phyloP scores from a whole-genome alignment of 495 filamentous ascomycete species.

The Xylaria bambusicola region DNA sequence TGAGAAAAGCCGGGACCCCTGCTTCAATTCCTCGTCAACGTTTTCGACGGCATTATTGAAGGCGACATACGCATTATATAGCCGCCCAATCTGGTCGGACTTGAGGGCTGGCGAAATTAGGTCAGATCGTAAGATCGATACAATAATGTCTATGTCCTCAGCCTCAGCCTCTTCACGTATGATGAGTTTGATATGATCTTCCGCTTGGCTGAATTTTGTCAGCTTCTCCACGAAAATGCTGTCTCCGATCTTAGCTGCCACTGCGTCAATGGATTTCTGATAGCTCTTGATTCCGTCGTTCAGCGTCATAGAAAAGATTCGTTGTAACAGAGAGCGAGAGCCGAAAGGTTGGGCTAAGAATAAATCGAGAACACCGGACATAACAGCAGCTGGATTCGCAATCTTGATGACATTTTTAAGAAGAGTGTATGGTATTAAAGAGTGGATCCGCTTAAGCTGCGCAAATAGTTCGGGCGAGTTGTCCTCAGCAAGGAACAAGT shows the following conservation, averaged over 20 bases:
- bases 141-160: conserved; percentile 79
- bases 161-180: conserved; percentile 69
- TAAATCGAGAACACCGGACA: conserved; percentile 88
- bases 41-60: conserved; percentile 95
- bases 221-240: conserved; percentile 78
- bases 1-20: conserved; percentile 87
- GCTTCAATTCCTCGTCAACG: conserved; percentile 82
- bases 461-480: conserved; percentile 96
- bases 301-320: conserved; percentile 88
- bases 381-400: conserved; percentile 93
- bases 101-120: conserved; percentile 67
- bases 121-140: conserved; percentile 77
- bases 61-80: conserved; percentile 94
- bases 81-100: conserved; percentile 71
- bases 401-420: conserved; percentile 96
- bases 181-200: conserved; percentile 69
- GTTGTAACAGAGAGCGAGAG: conserved; percentile 82
- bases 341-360: conserved; percentile 96
- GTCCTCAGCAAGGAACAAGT: conserved; percentile 95
- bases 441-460: conserved; percentile 90
- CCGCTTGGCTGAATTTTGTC: conserved; percentile 71
- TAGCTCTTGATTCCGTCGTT: conserved; percentile 84
- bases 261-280: conserved; percentile 79
- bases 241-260: conserved; percentile 75
- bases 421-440: conserved; percentile 85